Evolutionary conservation across 495 filamentous ascomycete genomes (phyloP), one percentile per base, ranked within the genome.

Genomic region (Hyphodiscus hymeniophilus): DNA sequence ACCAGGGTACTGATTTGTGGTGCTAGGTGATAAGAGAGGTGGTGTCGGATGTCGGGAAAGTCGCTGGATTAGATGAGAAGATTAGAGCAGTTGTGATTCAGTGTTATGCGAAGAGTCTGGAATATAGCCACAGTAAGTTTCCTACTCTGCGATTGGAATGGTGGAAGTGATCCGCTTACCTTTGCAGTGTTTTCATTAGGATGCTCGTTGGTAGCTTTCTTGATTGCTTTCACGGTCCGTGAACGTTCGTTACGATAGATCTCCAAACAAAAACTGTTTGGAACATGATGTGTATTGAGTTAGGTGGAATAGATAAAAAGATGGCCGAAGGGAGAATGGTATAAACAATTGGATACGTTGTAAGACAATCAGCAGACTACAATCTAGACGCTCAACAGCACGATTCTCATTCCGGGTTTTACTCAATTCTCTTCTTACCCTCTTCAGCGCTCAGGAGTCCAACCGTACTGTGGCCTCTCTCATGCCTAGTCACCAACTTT

Each of bases 361-460:
- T n/a, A n/a, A n/a, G n/a, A n/a, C n/a, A n/a, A n/a, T n/a, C n/a
- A n/a, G n/a, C n/a, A n/a, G n/a, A n/a, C n/a, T 28, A 28, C 26
- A 28, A 28, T 28, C 26, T 28, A 28, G 5, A 10, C 26, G 26
- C 26, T 28, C 26, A 36, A 47, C 21, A 17, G 7, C 32, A 33
- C 8, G 18, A 40, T n/a, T n/a, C n/a, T n/a, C n/a, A n/a, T n/a
- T n/a, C n/a, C n/a, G n/a, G n/a, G n/a, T n/a, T n/a, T 21, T 51
- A 56, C 34, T 95, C 89, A 53, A 92, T 88, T 66, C 91, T 85
- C 70, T 95, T 95, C 74, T 97, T 97, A 15, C 91, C 91, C 59
- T 97, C 91, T 63, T 96, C 91, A 32, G 94, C 67, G 61, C 85
- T 87, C 38, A 84, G 77, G 40, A 92, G 77, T 35, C 84, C 71